Evolutionary conservation across 106 monocot genomes (phyloP).

Genomic region (Posidonia australis): DNA sequence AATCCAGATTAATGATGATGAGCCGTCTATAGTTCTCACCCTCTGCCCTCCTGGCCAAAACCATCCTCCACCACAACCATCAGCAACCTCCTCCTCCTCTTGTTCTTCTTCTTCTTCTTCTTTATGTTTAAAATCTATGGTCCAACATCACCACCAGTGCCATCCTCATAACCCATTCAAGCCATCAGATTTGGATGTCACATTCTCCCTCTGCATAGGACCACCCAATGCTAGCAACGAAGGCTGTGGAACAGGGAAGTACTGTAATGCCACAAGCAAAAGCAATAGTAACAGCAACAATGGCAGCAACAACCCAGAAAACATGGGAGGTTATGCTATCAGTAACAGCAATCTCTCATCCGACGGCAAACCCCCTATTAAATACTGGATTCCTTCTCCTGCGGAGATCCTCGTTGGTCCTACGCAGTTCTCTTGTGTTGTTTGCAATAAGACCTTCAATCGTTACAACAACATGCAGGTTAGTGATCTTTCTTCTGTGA

Average conservation of each 20-base stretch:
- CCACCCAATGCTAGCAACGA: conserved; percentile 20
- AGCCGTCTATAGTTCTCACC: conserved; percentile 18
- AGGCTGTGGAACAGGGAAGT: background rate
- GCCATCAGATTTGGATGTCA: conserved; percentile 7
- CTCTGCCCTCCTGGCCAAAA: conserved; percentile 18
- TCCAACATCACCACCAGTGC: background rate
- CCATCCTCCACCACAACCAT: background rate
- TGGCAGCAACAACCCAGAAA: background rate
- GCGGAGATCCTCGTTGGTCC: conserved; percentile 79
- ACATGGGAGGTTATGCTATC: background rate
- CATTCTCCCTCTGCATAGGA: conserved; percentile 49
- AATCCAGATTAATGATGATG: background rate
- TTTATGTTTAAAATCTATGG: background rate
- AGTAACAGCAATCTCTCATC: background rate
- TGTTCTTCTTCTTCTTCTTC: background rate
- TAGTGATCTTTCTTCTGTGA: background rate
- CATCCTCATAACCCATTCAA: background rate
- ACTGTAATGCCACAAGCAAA: background rate
- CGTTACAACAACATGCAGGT: conserved; percentile 98
- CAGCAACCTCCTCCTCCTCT: background rate
- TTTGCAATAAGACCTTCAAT: conserved; percentile 82
- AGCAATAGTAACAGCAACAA: background rate
- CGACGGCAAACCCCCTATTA: conserved; percentile 1
- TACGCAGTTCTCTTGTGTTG: conserved; percentile 79
- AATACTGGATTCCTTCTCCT: conserved; percentile 78